A percentile compares a stretch with the other conserved stretches of the same genome.
These are phyloP conservation scores for Teratosphaeria destructans DNA, from an alignment of 2,329 filamentous ascomycete genomes.

Conservation along the genomic window DNA sequence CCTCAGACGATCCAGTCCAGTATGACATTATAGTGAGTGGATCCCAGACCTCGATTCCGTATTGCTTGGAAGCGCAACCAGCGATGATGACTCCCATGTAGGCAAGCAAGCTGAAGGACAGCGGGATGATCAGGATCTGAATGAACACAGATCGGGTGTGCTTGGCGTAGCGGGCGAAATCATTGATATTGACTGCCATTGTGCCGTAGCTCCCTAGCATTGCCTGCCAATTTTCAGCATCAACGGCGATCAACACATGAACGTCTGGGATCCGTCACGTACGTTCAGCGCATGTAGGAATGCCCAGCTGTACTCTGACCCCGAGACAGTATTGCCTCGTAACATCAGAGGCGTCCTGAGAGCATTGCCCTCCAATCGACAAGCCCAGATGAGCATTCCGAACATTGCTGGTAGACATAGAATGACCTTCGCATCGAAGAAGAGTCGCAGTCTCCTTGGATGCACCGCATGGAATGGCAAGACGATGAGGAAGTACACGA, in stretches of 20 bases:
- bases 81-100: constrained; percentile 21
- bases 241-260: not conserved
- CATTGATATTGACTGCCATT: constrained; percentile 17
- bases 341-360: constrained; percentile 13
- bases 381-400: constrained; percentile 11
- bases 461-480: not conserved
- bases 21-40: constrained; percentile 14
- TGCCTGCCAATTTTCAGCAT: constrained; percentile 3
- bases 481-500: not conserved
- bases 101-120: constrained; percentile 18
- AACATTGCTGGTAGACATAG: constrained; percentile 13
- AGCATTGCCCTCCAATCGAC: constrained; percentile 10
- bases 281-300: constrained; percentile 23
- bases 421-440: constrained; percentile 14
- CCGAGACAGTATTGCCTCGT: constrained; percentile 13
- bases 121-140: constrained; percentile 16
- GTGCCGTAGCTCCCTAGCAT: constrained; percentile 18
- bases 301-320: constrained; percentile 17
- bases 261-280: not conserved
- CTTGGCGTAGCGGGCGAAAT: constrained; percentile 12
- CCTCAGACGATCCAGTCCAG: constrained; percentile 11
- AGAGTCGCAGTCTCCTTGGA: constrained; percentile 9
- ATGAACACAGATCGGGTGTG: constrained; percentile 8
- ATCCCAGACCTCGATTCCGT: constrained; percentile 16
- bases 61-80: constrained; percentile 10